Base-by-base conservation (phyloP, 805 yeast species). In the Lachancea mirantina region DNA sequence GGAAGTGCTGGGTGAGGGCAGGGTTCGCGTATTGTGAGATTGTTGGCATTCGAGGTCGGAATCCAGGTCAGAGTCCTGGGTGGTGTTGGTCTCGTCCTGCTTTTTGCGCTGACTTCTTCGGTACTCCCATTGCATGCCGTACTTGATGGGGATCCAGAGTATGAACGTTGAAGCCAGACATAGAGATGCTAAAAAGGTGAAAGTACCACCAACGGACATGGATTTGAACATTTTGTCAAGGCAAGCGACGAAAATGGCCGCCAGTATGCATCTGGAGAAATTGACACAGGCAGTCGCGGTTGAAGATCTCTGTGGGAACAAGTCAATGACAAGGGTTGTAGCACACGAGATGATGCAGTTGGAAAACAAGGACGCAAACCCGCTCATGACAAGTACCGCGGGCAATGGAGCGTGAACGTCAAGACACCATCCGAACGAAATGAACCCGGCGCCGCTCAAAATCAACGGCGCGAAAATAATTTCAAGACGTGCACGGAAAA, bases 371-470 rank as follows among this genome's bases (percentile, higher is more conserved):
- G 88, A 75, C 2, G 74, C 64, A 33, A 78, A 51, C 28, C 74
- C 76, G 5, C 78, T 64, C 38, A 72, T 61, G 1, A 83, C 67
- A 10, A 84, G 58, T 5, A 82, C 73, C 0, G 74, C 72, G 0
- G 77, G 66, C 19, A 77, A 55, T 25, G 65, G 62, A 4, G 68
- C 65, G 18, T 61, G 54, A 17, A 58, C 55, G 21, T 71, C 62
- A 9, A 84, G 47, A 39, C 84, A 72, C 94, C 95, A 84, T 1
- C 94, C 94, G 54, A 70, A 81, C 17, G 78, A 38, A 0, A 72
- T 44, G 6, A 69, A 65, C 0, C 64, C 64, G 17, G 55, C 42
- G 3, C 70, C 48, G 5, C 72, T 42, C 2, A 64, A 22, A 3
- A 58, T 23, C 2, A 72, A 52, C 3, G 81, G 72, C 11, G 65